Evolutionary conservation across 805 yeast species (phyloP), one percentile per base, ranked within the genome.

Genomic region (Pichia deserticola): DNA sequence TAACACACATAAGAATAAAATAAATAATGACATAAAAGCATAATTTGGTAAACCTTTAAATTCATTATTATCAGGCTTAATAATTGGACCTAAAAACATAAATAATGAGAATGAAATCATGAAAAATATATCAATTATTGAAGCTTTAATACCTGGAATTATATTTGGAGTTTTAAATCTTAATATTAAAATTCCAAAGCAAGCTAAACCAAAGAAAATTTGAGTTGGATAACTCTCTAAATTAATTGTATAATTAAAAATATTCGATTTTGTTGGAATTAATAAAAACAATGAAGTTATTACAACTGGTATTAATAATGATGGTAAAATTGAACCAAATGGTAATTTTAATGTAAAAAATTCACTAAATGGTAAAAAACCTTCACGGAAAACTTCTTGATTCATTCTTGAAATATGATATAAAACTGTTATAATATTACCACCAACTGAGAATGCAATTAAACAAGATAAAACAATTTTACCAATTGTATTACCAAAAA

Each of bases 331-430:
- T 1, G 82, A 77, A 3, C 77, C 78, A 49, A 63, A 68, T 3
- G 82, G 82, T 70, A 74, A 69, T 53, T 78, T 78, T 5, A 82
- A 74, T 1, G 82, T 74, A 72, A 78, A 75, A 51, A 73, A 65
- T 32, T 55, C 57, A 9, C 81, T 75, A 44, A 64, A 71, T 5
- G 84, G 84, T 30, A 78, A 60, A 55, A 70, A 76, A 0, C 82
- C 82, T 53, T 77, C 82, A 28, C 81, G 59, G 57, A 78, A 78
- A 1, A 75, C 76, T 57, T 78, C 84, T 58, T 78, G 84, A 53
- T 74, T 74, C 60, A 75, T 72, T 52, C 83, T 65, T 1, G 81
- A 75, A 25, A 76, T 69, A 15, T 78, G 74, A 57, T 76, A 78
- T 39, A 77, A 55, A 7, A 78, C 83, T 20, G 77, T 79, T 52